These are phyloP conservation scores for Heterobasidion annosum DNA, from an alignment of 1,284 basidiomycete species.

Conservation along the genomic window DNA sequence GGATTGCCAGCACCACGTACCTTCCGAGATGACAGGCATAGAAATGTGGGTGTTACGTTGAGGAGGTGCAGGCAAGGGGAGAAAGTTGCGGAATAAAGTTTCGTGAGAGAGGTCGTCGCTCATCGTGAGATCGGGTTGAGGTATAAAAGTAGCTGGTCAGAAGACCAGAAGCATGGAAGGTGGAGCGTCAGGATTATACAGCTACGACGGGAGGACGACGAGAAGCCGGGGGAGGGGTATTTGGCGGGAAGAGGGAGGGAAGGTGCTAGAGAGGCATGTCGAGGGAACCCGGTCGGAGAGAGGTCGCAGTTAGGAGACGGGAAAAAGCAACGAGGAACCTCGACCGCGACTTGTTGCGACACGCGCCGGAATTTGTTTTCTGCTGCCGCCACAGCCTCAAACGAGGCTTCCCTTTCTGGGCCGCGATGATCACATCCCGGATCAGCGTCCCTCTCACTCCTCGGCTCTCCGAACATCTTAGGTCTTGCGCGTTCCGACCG, in stretches of 20 bases:
- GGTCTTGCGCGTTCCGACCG: too few species aligned
- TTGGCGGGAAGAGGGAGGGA: background rate
- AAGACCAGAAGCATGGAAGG: background rate
- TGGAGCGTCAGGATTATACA: background rate
- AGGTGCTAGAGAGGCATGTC: background rate
- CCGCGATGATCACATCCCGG: too few species aligned
- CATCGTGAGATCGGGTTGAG: conserved; percentile 5
- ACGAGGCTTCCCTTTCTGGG: too few species aligned
- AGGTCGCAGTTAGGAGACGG: background rate
- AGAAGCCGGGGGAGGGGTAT: background rate
- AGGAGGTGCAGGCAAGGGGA: background rate
- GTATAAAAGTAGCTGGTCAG: conserved; percentile 4
- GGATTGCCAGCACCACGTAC: background rate
- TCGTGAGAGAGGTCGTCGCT: conserved; percentile 9
- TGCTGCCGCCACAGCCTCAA: too few species aligned
- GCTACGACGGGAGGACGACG: background rate
- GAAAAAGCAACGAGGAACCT: background rate
- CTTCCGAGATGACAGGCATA: conserved; percentile 4
- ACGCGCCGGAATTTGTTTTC: too few species aligned
- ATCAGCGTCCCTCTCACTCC: too few species aligned
- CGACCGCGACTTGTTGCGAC: too few species aligned
- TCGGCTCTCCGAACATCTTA: too few species aligned
- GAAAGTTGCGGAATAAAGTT: background rate
- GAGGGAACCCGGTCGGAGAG: background rate
- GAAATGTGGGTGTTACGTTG: background rate